Conservation (phyloP, 306 rosid genomes). For the Vigna trinervia region DNA sequence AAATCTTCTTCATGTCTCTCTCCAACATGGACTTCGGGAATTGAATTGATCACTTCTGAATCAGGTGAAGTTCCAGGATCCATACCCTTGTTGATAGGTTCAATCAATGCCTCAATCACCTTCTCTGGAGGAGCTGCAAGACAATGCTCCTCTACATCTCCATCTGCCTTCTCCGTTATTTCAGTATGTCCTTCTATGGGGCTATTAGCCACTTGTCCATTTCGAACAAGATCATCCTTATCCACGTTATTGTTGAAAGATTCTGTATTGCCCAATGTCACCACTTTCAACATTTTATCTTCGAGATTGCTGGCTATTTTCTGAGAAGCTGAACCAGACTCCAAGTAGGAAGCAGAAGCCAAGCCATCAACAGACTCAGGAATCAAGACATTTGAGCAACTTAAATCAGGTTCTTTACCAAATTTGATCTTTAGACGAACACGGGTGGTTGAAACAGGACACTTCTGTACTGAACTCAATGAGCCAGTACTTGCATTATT, state of each 20-base stretch:
- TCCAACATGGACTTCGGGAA: slow-evolving; percentile 67
- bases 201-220: slow-evolving; percentile 56
- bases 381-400: slow-evolving; percentile 55
- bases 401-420: slow-evolving; percentile 67
- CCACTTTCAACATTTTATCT: slow-evolving; percentile 48
- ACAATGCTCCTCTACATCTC: slow-evolving; percentile 48
- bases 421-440: slow-evolving; percentile 84
- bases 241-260: slow-evolving; percentile 50
- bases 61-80: slow-evolving; percentile 99
- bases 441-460: slow-evolving; percentile 52
- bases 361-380: slow-evolving; percentile 60
- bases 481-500: slow-evolving; percentile 57
- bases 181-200: slow-evolving; percentile 55
- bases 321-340: slow-evolving; percentile 50
- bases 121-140: slow-evolving; percentile 50
- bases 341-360: slow-evolving; percentile 48
- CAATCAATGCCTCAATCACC: slow-evolving; percentile 61
- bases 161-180: slow-evolving; percentile 54
- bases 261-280: slow-evolving; percentile 43
- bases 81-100: slow-evolving; percentile 55
- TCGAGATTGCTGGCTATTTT: slow-evolving; percentile 49
- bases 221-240: slow-evolving; percentile 54
- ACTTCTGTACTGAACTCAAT: slow-evolving; percentile 53
- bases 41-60: slow-evolving; percentile 89
- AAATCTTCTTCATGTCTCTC: slow-evolving; percentile 60